phyloP scores from a whole-genome alignment of 2,329 filamentous ascomycete genomes.

The Diaporthe citriasiana region DNA sequence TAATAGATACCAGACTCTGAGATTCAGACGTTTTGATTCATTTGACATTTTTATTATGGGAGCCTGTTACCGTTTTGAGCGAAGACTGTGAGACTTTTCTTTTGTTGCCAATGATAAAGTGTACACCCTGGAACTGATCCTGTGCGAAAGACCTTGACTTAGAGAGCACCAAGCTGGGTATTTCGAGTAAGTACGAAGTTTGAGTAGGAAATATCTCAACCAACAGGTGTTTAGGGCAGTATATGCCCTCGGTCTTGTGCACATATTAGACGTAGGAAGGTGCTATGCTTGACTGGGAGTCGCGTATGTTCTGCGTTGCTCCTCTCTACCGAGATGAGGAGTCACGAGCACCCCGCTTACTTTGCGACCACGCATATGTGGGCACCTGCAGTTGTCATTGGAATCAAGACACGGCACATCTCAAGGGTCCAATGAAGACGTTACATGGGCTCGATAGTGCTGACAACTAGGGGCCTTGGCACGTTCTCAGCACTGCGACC shows the following conservation, averaged over 20 bases:
- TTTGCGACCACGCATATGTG: background rate
- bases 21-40: background rate
- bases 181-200: background rate
- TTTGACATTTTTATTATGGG: background rate
- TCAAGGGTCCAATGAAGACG: constrained; percentile 6
- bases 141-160: background rate
- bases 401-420: constrained; percentile 8
- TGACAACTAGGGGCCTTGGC: background rate
- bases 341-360: background rate
- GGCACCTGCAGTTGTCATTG: background rate
- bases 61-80: background rate
- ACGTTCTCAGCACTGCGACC: background rate
- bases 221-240: background rate
- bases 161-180: background rate
- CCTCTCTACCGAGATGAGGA: background rate
- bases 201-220: background rate
- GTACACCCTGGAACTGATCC: background rate
- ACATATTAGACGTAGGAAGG: background rate
- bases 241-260: background rate
- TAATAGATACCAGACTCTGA: background rate
- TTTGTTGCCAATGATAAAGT: background rate
- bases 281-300: background rate
- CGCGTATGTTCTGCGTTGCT: background rate
- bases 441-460: constrained; percentile 23
- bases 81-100: background rate